Evolutionary conservation across 2,329 filamentous ascomycete species (phyloP).

Genomic region (Phoma sp.): DNA sequence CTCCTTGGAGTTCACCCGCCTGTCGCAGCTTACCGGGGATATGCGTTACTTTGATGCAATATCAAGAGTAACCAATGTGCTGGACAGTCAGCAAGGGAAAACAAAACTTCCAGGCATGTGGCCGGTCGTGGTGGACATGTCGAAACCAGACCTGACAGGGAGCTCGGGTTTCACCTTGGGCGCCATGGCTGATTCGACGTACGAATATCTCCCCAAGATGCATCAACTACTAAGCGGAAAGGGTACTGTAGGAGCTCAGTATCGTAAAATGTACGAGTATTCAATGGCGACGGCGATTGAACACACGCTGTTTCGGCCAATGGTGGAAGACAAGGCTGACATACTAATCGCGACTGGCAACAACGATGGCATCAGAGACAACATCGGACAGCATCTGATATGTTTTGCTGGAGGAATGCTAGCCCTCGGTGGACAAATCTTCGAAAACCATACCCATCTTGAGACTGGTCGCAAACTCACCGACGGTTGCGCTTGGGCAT

Average conservation of each 20-base stretch:
- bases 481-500: slow-evolving; percentile 67
- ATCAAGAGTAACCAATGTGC: slow-evolving; percentile 49
- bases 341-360: slow-evolving; percentile 55
- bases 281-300: slow-evolving; percentile 51
- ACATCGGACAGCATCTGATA: slow-evolving; percentile 63
- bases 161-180: not conserved
- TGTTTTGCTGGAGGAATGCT: slow-evolving; percentile 70
- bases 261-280: slow-evolving; percentile 63
- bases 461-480: slow-evolving; percentile 63
- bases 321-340: slow-evolving; percentile 54
- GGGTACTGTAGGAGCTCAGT: slow-evolving; percentile 54
- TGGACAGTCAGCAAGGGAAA: slow-evolving; percentile 49
- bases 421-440: slow-evolving; percentile 63
- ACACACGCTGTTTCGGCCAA: slow-evolving; percentile 58
- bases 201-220: slow-evolving; percentile 55
- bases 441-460: slow-evolving; percentile 59
- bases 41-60: slow-evolving; percentile 55
- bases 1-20: slow-evolving; percentile 54
- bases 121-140: slow-evolving; percentile 52
- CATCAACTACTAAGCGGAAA: slow-evolving; percentile 54
- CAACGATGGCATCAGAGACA: slow-evolving; percentile 42
- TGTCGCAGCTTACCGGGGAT: slow-evolving; percentile 54
- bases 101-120: slow-evolving; percentile 57
- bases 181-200: slow-evolving; percentile 45
- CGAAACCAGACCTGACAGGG: slow-evolving; percentile 45